Conservation (phyloP, 73 alveolate genomes). For the Paraurostyla sp. region DNA sequence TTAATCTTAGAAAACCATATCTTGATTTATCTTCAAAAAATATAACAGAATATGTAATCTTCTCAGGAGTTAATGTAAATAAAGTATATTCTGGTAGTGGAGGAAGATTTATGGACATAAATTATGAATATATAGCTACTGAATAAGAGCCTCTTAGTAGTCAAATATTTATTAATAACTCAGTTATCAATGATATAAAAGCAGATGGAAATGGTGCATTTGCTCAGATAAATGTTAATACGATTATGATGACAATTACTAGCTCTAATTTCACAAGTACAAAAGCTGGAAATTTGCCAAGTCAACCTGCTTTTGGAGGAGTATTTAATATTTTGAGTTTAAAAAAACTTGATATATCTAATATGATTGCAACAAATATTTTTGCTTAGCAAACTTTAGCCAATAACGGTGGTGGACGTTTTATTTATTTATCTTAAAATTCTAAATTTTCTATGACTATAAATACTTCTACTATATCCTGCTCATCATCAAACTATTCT, state of each 20-base stretch:
- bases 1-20: neutral
- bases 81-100: neutral
- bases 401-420: conserved; percentile 18
- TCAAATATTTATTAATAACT: neutral
- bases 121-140: neutral
- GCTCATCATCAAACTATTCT: neutral
- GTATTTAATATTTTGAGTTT: neutral
- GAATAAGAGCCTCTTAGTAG: neutral
- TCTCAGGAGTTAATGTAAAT: neutral
- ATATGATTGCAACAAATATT: neutral
- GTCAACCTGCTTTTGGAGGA: conserved; percentile 1
- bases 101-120: conserved; percentile 7
- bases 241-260: neutral
- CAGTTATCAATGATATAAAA: neutral
- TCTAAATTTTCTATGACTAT: neutral
- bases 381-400: neutral
- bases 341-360: neutral
- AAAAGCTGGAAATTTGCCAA: neutral
- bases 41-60: neutral
- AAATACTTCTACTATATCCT: neutral
- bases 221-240: neutral
- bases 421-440: neutral
- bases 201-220: conserved; percentile 19
- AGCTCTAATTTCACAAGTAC: neutral
- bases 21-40: neutral